phyloP scores from a whole-genome alignment of 352 stramenopile genomes.

The Globisporangium solare region DNA sequence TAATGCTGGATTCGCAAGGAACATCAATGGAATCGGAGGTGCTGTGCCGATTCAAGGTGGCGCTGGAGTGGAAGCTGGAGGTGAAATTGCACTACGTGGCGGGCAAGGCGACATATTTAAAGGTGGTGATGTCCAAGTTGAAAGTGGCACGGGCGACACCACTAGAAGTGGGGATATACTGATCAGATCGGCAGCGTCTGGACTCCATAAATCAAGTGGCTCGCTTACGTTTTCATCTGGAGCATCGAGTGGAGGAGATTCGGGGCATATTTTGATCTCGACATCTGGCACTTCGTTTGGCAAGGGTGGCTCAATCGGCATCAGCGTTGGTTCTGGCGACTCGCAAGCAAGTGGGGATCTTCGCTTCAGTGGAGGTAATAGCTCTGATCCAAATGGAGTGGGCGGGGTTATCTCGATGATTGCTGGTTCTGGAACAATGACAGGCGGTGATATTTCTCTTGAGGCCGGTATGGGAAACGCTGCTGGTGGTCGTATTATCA shows the following conservation, averaged over 20 bases:
- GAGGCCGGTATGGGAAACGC: constrained; percentile 1
- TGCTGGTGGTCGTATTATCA: constrained; percentile 21
- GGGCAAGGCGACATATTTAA: constrained; percentile 13
- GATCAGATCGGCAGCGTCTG: constrained; percentile 19
- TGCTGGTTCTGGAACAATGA: constrained; percentile 24
- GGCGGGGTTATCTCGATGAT: constrained; percentile 1
- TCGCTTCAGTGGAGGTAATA: constrained; percentile 20
- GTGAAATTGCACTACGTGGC: constrained; percentile 13
- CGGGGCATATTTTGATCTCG: constrained; percentile 24
- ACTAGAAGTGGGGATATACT: constrained; percentile 21
- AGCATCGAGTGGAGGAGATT: constrained; percentile 9
- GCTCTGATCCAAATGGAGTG: constrained; percentile 16
- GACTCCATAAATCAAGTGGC: constrained; percentile 15
- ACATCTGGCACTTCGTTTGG: constrained; percentile 19
- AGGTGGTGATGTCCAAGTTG: constrained; percentile 23
- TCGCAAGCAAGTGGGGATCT: constrained; percentile 11
- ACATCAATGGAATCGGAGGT: too few relatives aligned
- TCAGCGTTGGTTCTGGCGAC: constrained; percentile 21
- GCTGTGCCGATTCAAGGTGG: too few relatives aligned
- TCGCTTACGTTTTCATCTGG: constrained; percentile 18
- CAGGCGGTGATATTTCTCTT: constrained; percentile 14
- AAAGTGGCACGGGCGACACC: constrained; percentile 15
- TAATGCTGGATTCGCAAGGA: too few relatives aligned
- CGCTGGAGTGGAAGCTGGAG: too few relatives aligned
- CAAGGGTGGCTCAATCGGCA: constrained; percentile 23